Percentiles rank a stretch among this genome's conserved stretches.
Conservation (phyloP, 345 rosid species). For the Salix exigua region DNA sequence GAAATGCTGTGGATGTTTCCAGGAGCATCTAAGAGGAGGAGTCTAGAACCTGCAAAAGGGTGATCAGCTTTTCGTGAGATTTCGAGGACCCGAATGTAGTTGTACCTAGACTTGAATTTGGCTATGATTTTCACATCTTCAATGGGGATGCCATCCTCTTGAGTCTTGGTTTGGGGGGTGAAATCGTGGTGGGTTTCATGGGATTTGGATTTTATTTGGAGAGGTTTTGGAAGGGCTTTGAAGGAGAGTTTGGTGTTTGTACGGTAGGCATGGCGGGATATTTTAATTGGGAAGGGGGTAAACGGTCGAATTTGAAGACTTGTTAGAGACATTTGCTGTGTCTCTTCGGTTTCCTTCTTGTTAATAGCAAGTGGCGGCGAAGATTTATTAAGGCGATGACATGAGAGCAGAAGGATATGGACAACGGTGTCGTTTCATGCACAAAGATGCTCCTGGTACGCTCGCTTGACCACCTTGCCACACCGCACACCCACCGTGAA, state of each 20-base stretch:
- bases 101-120: slow-evolving; percentile 72
- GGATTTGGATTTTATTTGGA: slow-evolving; percentile 11
- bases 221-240: slow-evolving; percentile 4
- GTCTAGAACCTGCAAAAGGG: slow-evolving; percentile 64
- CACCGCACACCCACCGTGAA: no score
- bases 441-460: no score
- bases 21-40: slow-evolving; percentile 79
- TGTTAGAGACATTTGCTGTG: slow-evolving; percentile 17
- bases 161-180: slow-evolving; percentile 12
- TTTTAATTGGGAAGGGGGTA: slow-evolving; percentile 14
- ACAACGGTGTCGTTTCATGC: no score
- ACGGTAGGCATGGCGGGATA: slow-evolving; percentile 13
- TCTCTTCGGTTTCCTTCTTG: background rate
- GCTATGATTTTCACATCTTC: slow-evolving; percentile 61
- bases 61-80: slow-evolving; percentile 63
- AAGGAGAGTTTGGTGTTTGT: slow-evolving; percentile 7
- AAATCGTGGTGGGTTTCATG: slow-evolving; percentile 2
- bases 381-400: background rate
- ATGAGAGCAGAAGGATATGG: background rate
- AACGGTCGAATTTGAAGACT: slow-evolving; percentile 24
- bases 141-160: slow-evolving; percentile 58
- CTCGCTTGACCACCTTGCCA: no score
- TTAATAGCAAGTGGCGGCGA: background rate
- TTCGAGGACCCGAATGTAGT: slow-evolving; percentile 76
- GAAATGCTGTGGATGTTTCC: slow-evolving; percentile 92